Evolutionary conservation across 2,329 filamentous ascomycete genomes (phyloP).

Genomic region (Talaromyces amestolkiae): DNA sequence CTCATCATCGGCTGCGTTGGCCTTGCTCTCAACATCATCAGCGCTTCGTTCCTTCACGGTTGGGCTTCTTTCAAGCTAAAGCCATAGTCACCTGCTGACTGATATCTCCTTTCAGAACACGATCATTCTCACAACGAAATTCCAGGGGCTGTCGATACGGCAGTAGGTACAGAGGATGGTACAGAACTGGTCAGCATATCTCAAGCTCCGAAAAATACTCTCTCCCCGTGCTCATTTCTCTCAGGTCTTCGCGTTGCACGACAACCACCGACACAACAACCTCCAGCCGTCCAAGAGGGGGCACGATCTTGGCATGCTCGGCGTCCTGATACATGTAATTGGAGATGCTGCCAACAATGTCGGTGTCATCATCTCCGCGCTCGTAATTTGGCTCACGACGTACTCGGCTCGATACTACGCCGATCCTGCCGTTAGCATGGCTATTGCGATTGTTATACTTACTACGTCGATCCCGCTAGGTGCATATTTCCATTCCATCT

Average conservation of each 20-base stretch:
- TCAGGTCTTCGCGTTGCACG: constrained; percentile 1
- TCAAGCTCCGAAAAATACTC: neutral
- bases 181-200: neutral
- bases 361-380: constrained; percentile 67
- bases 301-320: constrained; percentile 67
- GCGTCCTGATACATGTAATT: constrained; percentile 67
- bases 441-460: constrained; percentile 70
- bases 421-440: constrained; percentile 67
- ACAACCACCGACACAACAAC: constrained; percentile 13
- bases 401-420: constrained; percentile 65
- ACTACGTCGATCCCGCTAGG: constrained; percentile 60
- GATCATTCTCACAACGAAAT: constrained; percentile 1
- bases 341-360: constrained; percentile 75
- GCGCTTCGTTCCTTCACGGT: constrained; percentile 65
- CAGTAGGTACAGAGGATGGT: neutral
- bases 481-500: constrained; percentile 18
- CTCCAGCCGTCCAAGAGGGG: constrained; percentile 5
- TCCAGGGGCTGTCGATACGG: neutral
- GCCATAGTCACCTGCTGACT: neutral
- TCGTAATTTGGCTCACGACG: constrained; percentile 65
- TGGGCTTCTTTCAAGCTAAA: constrained; percentile 16
- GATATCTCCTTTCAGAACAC: neutral
- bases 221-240: neutral
- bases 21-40: constrained; percentile 65
- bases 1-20: constrained; percentile 69